Conservation (phyloP, 2,329 filamentous ascomycete genomes). For the Microdochium trichocladiopsis region DNA sequence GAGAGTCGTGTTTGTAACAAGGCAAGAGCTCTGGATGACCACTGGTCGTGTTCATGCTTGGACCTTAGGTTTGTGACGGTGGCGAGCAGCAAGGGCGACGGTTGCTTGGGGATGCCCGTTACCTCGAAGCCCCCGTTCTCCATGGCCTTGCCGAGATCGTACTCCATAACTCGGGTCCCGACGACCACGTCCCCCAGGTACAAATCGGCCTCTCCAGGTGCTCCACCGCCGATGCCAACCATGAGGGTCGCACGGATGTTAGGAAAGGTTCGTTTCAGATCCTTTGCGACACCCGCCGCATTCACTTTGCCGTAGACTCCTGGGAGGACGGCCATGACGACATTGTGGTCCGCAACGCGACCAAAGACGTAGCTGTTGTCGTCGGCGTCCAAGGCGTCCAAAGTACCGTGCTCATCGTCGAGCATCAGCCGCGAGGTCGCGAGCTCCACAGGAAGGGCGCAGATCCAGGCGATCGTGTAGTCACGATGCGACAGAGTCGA, state of each 20-base stretch:
- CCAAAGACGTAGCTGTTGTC: constrained; percentile 14
- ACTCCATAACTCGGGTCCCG: not conserved
- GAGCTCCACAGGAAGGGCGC: constrained; percentile 21
- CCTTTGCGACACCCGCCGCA: constrained; percentile 8
- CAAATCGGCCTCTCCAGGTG: not conserved
- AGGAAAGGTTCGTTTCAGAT: constrained; percentile 10
- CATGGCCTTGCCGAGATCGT: not conserved
- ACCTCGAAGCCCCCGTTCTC: constrained; percentile 1
- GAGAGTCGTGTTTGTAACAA: not conserved
- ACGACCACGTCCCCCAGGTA: not conserved
- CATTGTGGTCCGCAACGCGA: constrained; percentile 7
- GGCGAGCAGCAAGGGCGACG: not conserved
- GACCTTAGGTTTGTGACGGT: constrained; percentile 1
- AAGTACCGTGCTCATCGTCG: constrained; percentile 14
- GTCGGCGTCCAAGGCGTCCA: constrained; percentile 5
- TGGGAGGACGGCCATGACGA: constrained; percentile 13
- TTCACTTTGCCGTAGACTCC: constrained; percentile 8
- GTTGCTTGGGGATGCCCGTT: not conserved
- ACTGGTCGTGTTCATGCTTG: no score
- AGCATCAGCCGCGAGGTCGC: constrained; percentile 20
- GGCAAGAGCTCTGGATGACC: not conserved
- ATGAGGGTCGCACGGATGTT: constrained; percentile 6
- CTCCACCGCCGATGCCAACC: not conserved
- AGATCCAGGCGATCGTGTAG: constrained; percentile 24
- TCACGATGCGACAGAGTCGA: no score